phyloP scores from a whole-genome alignment of 2,329 filamentous ascomycete species.

The Corynespora cassiicola region DNA sequence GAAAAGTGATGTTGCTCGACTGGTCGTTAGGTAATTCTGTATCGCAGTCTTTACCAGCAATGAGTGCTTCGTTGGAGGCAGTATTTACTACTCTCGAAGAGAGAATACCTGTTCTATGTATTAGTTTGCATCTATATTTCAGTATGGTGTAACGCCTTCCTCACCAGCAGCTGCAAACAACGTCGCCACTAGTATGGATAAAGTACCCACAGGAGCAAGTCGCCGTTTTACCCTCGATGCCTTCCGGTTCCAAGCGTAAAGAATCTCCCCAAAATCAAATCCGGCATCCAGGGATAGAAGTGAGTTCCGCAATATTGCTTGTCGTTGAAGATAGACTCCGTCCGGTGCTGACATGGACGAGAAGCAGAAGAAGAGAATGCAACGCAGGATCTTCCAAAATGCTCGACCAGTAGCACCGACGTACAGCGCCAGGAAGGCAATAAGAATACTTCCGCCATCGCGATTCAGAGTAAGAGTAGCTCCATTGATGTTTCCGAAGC shows the following conservation, averaged over 20 bases:
- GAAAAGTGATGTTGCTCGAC: constrained; percentile 1
- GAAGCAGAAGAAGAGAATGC: constrained; percentile 12
- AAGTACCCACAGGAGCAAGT: constrained; percentile 21
- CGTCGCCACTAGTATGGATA: constrained; percentile 20
- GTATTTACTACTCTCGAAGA: no score
- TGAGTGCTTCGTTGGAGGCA: no score
- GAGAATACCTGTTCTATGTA: no score
- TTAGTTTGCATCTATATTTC: no score
- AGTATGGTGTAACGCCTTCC: no score
- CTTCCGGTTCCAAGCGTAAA: constrained; percentile 20
- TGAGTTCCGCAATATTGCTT: constrained; percentile 41
- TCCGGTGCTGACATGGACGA: constrained; percentile 21
- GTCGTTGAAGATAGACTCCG: constrained; percentile 38
- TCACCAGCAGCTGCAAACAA: constrained; percentile 26
- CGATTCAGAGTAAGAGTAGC: constrained; percentile 22
- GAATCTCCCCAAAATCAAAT: constrained; percentile 4
- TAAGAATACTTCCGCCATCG: constrained; percentile 17
- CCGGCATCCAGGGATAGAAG: constrained; percentile 14
- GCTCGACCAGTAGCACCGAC: constrained; percentile 15
- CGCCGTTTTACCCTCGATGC: constrained; percentile 14
- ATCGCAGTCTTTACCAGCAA: no score
- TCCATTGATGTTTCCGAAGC: constrained; percentile 11
- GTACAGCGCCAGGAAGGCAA: constrained; percentile 30
- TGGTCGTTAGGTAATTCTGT: no score
- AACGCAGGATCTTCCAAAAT: constrained; percentile 22